Evolutionary conservation across 257 asterid genomes (phyloP).

Genomic region (Solanum dulcamara): DNA sequence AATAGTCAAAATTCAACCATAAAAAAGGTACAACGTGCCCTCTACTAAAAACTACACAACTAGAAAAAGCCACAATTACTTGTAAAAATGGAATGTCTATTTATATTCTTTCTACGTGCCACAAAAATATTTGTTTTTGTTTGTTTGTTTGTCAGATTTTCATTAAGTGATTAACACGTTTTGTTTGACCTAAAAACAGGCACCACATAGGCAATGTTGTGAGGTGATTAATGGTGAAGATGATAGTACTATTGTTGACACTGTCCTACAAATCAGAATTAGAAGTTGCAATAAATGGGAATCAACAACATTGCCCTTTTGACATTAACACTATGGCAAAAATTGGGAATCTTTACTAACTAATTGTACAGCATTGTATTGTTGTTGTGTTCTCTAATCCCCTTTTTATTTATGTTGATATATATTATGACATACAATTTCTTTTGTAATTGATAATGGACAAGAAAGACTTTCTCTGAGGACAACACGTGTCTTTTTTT

Average conservation of each 20-base stretch:
- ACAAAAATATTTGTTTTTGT: not conserved
- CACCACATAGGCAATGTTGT: constrained; percentile 61
- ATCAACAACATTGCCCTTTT: constrained; percentile 36
- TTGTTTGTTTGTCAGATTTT: not conserved
- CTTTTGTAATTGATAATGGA: not conserved
- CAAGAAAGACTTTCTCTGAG: not conserved
- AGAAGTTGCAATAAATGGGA: constrained; percentile 49
- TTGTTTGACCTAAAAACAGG: constrained; percentile 23
- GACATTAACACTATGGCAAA: not conserved
- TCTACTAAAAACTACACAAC: not conserved
- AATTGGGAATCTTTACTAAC: not conserved
- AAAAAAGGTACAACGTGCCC: not conserved
- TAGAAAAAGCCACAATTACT: not conserved
- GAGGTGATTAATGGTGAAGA: constrained; percentile 26
- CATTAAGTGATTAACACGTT: not conserved
- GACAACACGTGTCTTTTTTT: too few relatives aligned
- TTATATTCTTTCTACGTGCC: not conserved
- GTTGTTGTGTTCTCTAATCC: not conserved
- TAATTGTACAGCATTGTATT: not conserved
- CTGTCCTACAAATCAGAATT: constrained; percentile 21
- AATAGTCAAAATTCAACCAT: not conserved
- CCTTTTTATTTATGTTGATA: not conserved
- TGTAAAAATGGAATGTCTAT: not conserved
- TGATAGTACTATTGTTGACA: constrained; percentile 12
- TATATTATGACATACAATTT: not conserved